These are phyloP conservation scores for Glonium stellatum DNA, from an alignment of 495 filamentous ascomycete genomes.

Conservation along the genomic window DNA sequence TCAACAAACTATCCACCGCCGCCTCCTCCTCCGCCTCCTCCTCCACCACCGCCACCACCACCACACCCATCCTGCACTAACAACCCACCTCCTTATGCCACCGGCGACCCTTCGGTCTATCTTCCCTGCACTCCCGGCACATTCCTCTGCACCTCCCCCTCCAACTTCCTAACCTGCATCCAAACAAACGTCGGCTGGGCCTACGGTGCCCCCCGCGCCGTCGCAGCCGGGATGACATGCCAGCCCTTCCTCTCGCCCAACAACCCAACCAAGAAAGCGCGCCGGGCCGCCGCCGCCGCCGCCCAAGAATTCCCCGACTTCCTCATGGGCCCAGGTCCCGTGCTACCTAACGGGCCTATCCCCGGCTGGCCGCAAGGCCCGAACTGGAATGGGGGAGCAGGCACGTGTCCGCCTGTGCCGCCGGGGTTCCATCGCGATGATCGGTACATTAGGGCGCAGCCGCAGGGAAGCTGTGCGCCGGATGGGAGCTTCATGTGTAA, in stretches of 20 bases:
- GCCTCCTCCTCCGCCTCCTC: conserved; percentile 1
- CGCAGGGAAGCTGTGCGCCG: conserved; percentile 11
- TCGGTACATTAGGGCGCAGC: neutral
- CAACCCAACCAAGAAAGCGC: conserved; percentile 21
- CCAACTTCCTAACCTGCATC: conserved; percentile 29
- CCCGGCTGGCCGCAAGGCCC: neutral
- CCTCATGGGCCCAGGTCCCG: neutral
- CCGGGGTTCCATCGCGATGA: neutral
- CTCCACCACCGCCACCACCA: conserved; percentile 1
- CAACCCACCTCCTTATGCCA: conserved; percentile 18
- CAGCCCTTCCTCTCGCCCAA: conserved; percentile 14
- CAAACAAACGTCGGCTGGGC: conserved; percentile 16
- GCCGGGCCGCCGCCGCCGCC: conserved; percentile 21
- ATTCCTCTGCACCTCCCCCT: conserved; percentile 31
- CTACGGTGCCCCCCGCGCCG: conserved; percentile 24
- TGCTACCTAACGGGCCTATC: neutral
- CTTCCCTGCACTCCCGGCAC: conserved; percentile 33
- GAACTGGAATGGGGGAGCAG: neutral
- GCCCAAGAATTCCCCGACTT: neutral
- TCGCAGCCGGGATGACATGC: conserved; percentile 31
- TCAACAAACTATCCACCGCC: conserved; percentile 1
- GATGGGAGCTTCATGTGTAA: conserved; percentile 4
- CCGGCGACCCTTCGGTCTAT: conserved; percentile 17
- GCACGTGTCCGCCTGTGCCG: neutral
- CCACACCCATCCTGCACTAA: neutral